Evolutionary conservation across 108 stramenopile species (phyloP), one percentile per base, ranked within the genome.

Genomic region (Skeletonema costatum): DNA sequence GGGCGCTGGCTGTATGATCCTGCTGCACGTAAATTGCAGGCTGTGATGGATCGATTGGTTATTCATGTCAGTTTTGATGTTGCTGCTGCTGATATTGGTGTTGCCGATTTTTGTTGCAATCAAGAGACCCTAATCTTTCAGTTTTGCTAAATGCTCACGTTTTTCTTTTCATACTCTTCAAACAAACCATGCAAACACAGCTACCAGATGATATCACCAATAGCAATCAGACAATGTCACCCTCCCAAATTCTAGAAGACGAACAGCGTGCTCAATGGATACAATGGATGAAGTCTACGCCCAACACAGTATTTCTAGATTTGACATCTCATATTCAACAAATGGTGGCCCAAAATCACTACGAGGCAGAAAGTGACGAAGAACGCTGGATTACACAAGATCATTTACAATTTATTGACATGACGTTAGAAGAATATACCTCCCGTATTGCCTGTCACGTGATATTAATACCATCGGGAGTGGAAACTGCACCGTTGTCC

Each of bases 231-330:
- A 29, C 53, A 10, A 25, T 29, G 16, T 25, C 53, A n/a, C n/a
- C 53, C 9, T 25, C 53, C 9, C 53, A 56, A 56, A 56, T 25
- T 56, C 10, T 69, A 2, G 51, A 68, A 4, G 21, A 72, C 30
- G 73, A 74, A 39, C 66, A 48, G 70, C 63, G 33, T 41, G 30
- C 38, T 62, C 73, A 66, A 74, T 94, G 93, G 89, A 66, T 92
- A 31, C 80, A 87, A 75, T 94, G 93, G 93, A 92, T 94, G 88
- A 90, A 85, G 72, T 68, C 86, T 32, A 41, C 84, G 10, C 91
- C 91, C 0, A 77, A 88, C 6, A 88, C 91, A 11, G 63, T 86
- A 11, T 74, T 90, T 63, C 78, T 94, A 31, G 90, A 94, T 77
- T 68, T 92, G 60, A 89, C 91, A 51, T 46, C 62, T 10, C 64